A percentile compares a stretch with the other conserved stretches of the same genome.
These are phyloP conservation scores for Pneumocystis sp. DNA, from an alignment of 1,139 yeast species.

Conservation along the genomic window DNA sequence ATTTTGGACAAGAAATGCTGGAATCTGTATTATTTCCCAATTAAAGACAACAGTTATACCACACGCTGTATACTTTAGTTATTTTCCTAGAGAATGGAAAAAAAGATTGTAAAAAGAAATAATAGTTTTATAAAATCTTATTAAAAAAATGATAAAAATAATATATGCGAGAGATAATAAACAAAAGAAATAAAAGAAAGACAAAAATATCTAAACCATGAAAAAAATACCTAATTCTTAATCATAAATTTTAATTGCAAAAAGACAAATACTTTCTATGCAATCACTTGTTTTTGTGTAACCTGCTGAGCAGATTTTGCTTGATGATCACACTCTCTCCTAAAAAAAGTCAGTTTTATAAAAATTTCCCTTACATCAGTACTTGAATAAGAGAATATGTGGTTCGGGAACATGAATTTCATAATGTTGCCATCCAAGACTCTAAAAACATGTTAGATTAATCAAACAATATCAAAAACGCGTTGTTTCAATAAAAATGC, in stretches of 20 bases:
- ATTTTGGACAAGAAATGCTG: too few relatives aligned
- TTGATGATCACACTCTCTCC: not conserved
- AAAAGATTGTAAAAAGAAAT: not conserved
- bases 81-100: not conserved
- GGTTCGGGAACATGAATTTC: slow-evolving; percentile 99
- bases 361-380: not conserved
- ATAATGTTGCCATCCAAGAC: slow-evolving; percentile 95
- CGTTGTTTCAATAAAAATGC: not conserved
- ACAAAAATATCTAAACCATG: not conserved
- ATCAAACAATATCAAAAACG: not conserved
- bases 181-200: not conserved
- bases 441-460: slow-evolving; percentile 18
- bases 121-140: not conserved
- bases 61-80: not conserved
- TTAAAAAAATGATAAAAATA: not conserved
- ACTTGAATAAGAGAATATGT: slow-evolving; percentile 76
- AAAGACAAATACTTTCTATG: not conserved
- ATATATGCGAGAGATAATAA: not conserved
- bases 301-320: not conserved
- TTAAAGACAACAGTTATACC: too few relatives aligned
- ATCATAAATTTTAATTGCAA: not conserved
- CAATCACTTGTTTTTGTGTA: not conserved
- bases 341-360: not conserved
- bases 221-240: not conserved
- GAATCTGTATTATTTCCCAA: too few relatives aligned